phyloP scores from a whole-genome alignment of 1,284 basidiomycete species.

The Dichomitus squalens region DNA sequence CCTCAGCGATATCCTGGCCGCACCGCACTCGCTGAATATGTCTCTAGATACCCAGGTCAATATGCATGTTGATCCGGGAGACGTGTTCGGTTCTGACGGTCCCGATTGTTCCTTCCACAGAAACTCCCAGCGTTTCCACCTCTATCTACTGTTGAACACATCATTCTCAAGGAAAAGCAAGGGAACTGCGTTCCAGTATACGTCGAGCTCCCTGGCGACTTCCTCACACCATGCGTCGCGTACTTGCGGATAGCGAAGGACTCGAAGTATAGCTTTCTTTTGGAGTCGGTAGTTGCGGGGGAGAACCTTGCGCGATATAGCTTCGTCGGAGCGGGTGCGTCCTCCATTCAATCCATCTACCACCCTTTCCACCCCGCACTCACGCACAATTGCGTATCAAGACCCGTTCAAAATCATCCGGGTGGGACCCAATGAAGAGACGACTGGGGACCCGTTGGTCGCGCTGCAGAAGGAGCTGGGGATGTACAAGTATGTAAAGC shows the following conservation, averaged over 20 bases:
- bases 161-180: conserved; percentile 74
- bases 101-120: conserved; percentile 37
- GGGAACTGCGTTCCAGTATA: conserved; percentile 95
- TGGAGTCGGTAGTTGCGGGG: conserved; percentile 91
- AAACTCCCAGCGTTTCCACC: conserved; percentile 68
- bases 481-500: conserved; percentile 87
- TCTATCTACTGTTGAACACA: conserved; percentile 68
- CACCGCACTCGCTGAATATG: conserved; percentile 3
- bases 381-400: conserved; percentile 32
- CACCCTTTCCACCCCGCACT: neutral
- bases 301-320: conserved; percentile 93
- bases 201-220: conserved; percentile 91
- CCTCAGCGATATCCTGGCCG: neutral
- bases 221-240: conserved; percentile 96
- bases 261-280: conserved; percentile 89
- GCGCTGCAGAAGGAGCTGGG: conserved; percentile 87
- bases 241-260: conserved; percentile 94
- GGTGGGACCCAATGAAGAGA: conserved; percentile 84
- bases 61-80: neutral
- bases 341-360: neutral
- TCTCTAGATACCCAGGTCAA: conserved; percentile 46
- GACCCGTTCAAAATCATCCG: conserved; percentile 93
- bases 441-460: conserved; percentile 86
- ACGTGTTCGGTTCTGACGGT: conserved; percentile 7
- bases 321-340: conserved; percentile 92